A percentile compares a stretch with the other conserved stretches of the same genome.
Conservation (phyloP, 192 early-diverging fungal species). For the Gaertneriomyces sp. region DNA sequence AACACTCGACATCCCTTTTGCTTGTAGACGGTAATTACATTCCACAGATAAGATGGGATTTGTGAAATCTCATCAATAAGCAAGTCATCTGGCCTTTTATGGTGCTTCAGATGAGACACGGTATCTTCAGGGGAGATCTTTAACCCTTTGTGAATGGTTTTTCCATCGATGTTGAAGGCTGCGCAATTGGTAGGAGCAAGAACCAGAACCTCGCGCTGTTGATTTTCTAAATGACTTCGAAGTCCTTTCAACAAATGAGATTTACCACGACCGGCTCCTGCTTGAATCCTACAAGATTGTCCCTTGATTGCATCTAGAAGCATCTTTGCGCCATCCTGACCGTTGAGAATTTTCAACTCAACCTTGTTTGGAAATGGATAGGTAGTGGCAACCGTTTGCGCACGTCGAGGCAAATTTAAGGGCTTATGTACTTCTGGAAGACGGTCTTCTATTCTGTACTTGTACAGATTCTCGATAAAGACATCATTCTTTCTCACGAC, state of each 20-base stretch:
- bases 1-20: neutral
- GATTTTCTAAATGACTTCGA: neutral
- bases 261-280: conserved; percentile 4
- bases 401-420: neutral
- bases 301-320: neutral
- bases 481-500: conserved; percentile 11
- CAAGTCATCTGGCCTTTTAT: neutral
- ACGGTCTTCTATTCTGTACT: conserved; percentile 8
- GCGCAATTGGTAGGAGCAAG: conserved; percentile 13
- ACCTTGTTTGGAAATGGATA: neutral
- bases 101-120: neutral
- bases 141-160: conserved; percentile 22
- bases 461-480: neutral
- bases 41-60: conserved; percentile 19
- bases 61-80: conserved; percentile 22
- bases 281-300: conserved; percentile 14
- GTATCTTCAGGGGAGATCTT: neutral
- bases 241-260: conserved; percentile 3
- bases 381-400: neutral
- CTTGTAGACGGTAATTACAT: conserved; percentile 12
- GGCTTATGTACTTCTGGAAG: neutral
- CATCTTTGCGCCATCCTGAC: conserved; percentile 1
- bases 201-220: conserved; percentile 1
- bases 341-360: neutral
- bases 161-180: conserved; percentile 11